Evolutionary conservation across 2,329 filamentous ascomycete species (phyloP), one percentile per base, ranked within the genome.

Genomic region (Truncatella angustata): DNA sequence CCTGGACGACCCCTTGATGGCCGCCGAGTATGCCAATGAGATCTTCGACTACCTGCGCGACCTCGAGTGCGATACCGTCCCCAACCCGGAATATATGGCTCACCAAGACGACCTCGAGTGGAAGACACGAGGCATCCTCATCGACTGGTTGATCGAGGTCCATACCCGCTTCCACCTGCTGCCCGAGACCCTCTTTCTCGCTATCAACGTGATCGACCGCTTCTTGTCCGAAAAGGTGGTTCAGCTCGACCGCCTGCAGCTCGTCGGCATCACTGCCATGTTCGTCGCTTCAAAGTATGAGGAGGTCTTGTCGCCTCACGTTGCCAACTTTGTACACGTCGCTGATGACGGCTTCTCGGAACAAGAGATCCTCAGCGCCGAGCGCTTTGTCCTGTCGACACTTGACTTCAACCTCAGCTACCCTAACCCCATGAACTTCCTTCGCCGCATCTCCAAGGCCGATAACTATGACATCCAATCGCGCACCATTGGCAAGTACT

Each of bases 201-300:
- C 92, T 42, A 90, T 97, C 80, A 99, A 97, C 81, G 91, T 97
- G 70, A 95, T 97, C 67, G 94, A 99, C 70, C 92, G 94, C 55
- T 99, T 97, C 78, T 83, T 99, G 43, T 97, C 93, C 0, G 85
- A 86, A 66, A 97, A 97, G 78, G 88, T 97, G 28, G 94, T 99
- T 42, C 91, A 96, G 73, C 85, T 99, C 43, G 93, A 97, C 70
- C 91, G 92, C 56, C 86, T 99, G 5, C 94, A 99, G 73, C 82
- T 99, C 7, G 94, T 99, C 53, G 94, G 94, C 65, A 92, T 97
- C 65, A 96, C 94, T 21, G 94, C 93, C 71, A 97, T 99, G 94
- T 97, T 97, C 77, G 96, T 97, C 66, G 94, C 94, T 11, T 95
- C 93, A 66, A 99, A 99, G 77, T 99, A 97, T 69, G 93, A 99